These are phyloP conservation scores for Fusarium xyrophilum DNA, from an alignment of 2,329 filamentous ascomycete genomes.

Conservation along the genomic window DNA sequence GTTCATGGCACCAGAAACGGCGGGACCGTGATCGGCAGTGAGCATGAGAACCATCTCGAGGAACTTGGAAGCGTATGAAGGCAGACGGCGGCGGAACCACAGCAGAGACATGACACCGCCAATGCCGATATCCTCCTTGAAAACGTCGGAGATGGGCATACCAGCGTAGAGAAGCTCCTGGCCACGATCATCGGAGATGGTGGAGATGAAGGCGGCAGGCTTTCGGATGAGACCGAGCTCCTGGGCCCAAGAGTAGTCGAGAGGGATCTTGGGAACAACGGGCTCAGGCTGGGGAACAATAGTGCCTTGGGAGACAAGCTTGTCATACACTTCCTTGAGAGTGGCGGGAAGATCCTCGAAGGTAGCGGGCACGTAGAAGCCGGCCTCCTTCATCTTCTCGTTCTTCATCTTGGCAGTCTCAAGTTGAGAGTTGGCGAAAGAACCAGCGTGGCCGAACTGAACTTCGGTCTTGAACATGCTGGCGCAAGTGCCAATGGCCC, in stretches of 20 bases:
- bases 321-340: conserved; percentile 84
- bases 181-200: conserved; percentile 99
- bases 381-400: conserved; percentile 93
- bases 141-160: conserved; percentile 99
- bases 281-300: conserved; percentile 90
- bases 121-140: conserved; percentile 98
- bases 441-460: conserved; percentile 98
- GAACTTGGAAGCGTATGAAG: conserved; percentile 97
- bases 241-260: conserved; percentile 99
- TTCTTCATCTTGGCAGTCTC: conserved; percentile 98
- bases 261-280: conserved; percentile 96
- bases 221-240: conserved; percentile 99
- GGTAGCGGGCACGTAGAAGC: conserved; percentile 91
- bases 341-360: conserved; percentile 91
- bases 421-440: conserved; percentile 98
- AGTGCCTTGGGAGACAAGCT: conserved; percentile 82
- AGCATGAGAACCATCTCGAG: conserved; percentile 99
- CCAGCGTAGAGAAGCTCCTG: conserved; percentile 98
- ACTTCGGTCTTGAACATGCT: conserved; percentile 99
- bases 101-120: conserved; percentile 99
- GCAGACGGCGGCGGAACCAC: conserved; percentile 98
- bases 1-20: conserved; percentile 99
- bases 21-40: conserved; percentile 97
- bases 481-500: conserved; percentile 98
- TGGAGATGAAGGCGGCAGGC: conserved; percentile 99